Percentiles rank a stretch among this genome's conserved stretches.
phyloP scores from a whole-genome alignment of 257 asterid species.

The Solanum chiquidenum region DNA sequence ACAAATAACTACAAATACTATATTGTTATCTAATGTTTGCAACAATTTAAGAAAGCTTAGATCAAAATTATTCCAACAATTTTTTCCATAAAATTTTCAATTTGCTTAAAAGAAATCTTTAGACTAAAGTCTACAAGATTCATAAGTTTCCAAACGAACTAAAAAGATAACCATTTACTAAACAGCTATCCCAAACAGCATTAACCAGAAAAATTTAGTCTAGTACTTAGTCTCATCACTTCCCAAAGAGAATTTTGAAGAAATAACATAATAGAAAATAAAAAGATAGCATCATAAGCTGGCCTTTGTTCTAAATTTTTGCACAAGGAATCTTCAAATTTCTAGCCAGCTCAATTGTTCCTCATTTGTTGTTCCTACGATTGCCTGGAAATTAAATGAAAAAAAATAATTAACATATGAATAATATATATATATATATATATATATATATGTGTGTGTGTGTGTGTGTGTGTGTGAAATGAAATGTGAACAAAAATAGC shows the following conservation, averaged over 20 bases:
- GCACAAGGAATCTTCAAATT: background rate
- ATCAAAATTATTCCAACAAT: no score
- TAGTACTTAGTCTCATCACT: background rate
- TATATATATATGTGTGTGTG: no score
- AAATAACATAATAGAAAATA: background rate
- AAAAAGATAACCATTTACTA: no score
- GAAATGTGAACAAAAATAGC: background rate
- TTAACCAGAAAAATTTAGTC: no score
- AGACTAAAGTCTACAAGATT: background rate
- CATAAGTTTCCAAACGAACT: background rate
- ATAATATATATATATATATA: no score
- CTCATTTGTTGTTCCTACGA: background rate
- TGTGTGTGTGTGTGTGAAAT: no score
- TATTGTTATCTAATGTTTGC: no score
- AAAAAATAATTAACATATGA: no score
- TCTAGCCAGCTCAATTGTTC: background rate
- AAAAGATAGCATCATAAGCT: background rate
- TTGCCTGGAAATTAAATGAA: background rate
- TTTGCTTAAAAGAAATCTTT: background rate
- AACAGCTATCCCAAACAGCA: no score
- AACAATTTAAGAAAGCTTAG: background rate
- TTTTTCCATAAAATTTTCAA: no score
- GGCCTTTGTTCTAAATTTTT: no score
- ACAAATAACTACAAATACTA: no score
- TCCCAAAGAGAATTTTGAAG: background rate